Conservation (phyloP, 345 rosid genomes). For the Iberis pinnata region DNA sequence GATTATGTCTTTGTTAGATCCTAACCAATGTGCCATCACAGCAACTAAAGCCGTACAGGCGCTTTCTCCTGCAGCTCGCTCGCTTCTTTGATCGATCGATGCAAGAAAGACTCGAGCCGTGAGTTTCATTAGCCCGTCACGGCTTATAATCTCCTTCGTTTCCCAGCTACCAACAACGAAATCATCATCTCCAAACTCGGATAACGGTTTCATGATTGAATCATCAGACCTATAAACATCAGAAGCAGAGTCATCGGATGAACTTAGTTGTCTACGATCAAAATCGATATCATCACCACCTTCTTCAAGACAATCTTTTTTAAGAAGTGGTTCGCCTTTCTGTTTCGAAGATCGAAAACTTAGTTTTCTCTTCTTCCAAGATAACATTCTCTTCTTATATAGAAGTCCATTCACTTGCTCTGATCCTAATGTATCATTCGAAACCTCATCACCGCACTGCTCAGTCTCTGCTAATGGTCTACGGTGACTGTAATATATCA, state of each 20-base stretch:
- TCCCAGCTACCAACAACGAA: slow-evolving; percentile 87
- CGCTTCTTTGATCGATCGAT: slow-evolving; percentile 88
- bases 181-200: slow-evolving; percentile 80
- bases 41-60: slow-evolving; percentile 90
- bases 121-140: slow-evolving; percentile 85
- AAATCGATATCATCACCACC: slow-evolving; percentile 99
- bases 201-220: slow-evolving; percentile 47
- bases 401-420: slow-evolving; percentile 44
- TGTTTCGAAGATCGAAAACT: slow-evolving; percentile 81
- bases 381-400: slow-evolving; percentile 57
- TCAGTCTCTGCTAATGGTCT: slow-evolving; percentile 44
- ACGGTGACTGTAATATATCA: slow-evolving; percentile 78
- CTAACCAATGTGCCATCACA: slow-evolving; percentile 85
- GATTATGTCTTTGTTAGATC: slow-evolving; percentile 57
- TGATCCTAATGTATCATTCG: slow-evolving; percentile 30
- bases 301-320: slow-evolving; percentile 83
- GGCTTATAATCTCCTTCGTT: slow-evolving; percentile 57
- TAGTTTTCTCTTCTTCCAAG: slow-evolving; percentile 92
- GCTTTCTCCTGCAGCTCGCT: slow-evolving; percentile 83
- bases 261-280: slow-evolving; percentile 81
- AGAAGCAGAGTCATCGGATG: slow-evolving; percentile 53
- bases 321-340: slow-evolving; percentile 87
- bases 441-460: slow-evolving; percentile 38
- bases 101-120: slow-evolving; percentile 63
- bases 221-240: slow-evolving; percentile 45